phyloP scores from a whole-genome alignment of 768 basidiomycete species.

The Pholiota molesta region DNA sequence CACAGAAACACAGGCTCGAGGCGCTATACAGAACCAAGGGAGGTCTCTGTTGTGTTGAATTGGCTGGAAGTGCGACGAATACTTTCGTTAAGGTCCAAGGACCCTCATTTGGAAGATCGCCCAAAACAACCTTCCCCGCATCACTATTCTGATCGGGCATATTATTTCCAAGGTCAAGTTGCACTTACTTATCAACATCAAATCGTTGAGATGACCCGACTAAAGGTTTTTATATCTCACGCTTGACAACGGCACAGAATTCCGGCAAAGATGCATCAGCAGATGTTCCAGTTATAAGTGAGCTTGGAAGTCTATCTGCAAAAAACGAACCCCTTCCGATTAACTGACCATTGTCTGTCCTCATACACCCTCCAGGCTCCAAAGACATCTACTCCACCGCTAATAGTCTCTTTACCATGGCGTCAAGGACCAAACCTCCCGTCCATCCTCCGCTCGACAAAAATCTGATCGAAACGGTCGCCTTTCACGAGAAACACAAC shows the following conservation, averaged over 20 bases:
- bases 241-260: background rate
- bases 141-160: too few relatives aligned
- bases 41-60: too few relatives aligned
- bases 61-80: too few relatives aligned
- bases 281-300: background rate
- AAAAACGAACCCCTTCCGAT: background rate
- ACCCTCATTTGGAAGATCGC: too few relatives aligned
- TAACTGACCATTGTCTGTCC: background rate
- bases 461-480: constrained; percentile 35
- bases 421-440: constrained; percentile 5
- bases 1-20: too few relatives aligned
- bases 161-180: too few relatives aligned
- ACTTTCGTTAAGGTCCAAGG: too few relatives aligned
- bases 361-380: background rate
- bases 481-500: constrained; percentile 54
- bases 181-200: too few relatives aligned
- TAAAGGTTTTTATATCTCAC: constrained; percentile 24
- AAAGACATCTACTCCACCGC: background rate
- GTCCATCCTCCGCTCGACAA: constrained; percentile 10
- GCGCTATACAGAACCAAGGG: too few relatives aligned
- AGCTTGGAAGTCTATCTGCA: background rate
- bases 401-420: background rate
- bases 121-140: too few relatives aligned
- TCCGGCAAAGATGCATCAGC: background rate
- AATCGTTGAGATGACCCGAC: too few relatives aligned